Base-by-base conservation (phyloP, 192 early-diverging fungal species). In the Backusella tuberculispora region DNA sequence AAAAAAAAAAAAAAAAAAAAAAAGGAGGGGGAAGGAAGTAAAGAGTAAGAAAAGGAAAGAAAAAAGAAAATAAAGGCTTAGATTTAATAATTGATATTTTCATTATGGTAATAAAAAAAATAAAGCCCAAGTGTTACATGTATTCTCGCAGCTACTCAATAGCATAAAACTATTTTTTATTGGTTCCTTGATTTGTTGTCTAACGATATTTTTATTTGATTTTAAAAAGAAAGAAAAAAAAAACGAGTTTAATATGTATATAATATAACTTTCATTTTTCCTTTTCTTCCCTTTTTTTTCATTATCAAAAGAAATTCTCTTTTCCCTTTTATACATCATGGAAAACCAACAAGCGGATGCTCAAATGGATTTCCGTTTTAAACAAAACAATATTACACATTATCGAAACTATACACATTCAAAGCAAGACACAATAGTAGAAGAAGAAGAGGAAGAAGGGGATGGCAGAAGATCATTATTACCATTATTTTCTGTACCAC, bases 151-250 rank as follows among this genome's bases (percentile, higher is more conserved):
- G 21, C 21, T 21, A 26, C 10, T 60, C 53, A 34, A 34, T 34
- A 34, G 29, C 29, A 34, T 34, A 34, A 34, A 34, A 34, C 29
- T 19, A 26, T 26, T 24, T 60, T 60, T 26, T 19, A 60, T 60
- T 60, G 53, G 53, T 26, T 26, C 53, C 53, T 60, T 60, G 53
- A 12, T 26, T 60, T 26, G 21, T 26, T 60, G 53, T 60, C 53
- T 60, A 60, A 26, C 26, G 12, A 26, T 26, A 34, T 34, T 34
- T 34, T n/a, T n/a, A n/a, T n/a, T n/a, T n/a, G n/a, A n/a, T n/a
- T n/a, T n/a, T n/a, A n/a, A n/a, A n/a, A 34, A 34, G 2, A 34
- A 34, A 34, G 12, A 1, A 46, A 4, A 46, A 46, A 12, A 46
- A 46, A 46, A 46, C 10, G 45, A 46, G 45, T 46, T 21, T 60